These are phyloP conservation scores for Parathielavia hyrcaniae DNA, from an alignment of 495 filamentous ascomycete species.

Conservation along the genomic window DNA sequence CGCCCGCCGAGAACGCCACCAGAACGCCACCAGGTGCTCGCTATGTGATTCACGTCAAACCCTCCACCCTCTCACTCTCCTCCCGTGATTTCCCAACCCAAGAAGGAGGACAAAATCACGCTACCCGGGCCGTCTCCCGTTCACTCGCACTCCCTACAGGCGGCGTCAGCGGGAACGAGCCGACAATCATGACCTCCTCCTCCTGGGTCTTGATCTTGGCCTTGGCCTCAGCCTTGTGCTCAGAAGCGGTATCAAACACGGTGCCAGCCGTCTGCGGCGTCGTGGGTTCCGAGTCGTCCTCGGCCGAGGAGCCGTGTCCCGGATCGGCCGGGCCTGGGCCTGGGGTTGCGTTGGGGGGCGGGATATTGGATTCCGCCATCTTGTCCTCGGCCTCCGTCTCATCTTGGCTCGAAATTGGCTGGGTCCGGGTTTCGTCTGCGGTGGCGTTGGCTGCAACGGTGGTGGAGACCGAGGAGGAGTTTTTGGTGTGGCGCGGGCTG, in stretches of 20 bases:
- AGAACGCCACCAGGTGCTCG: no score
- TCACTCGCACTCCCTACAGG: no score
- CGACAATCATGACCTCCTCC: not conserved
- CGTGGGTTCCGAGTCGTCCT: slow-evolving; percentile 30
- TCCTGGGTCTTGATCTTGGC: not conserved
- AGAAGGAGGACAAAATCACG: no score
- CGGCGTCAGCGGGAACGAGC: no score
- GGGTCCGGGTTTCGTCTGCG: not conserved
- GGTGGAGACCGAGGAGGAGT: slow-evolving; percentile 32
- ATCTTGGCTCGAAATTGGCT: not conserved
- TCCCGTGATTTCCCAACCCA: no score
- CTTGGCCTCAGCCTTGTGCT: not conserved
- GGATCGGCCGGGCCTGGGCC: slow-evolving; percentile 21
- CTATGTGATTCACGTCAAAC: no score
- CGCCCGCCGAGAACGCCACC: no score
- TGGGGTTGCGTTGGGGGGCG: not conserved
- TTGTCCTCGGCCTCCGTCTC: not conserved
- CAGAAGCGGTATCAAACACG: slow-evolving; percentile 11
- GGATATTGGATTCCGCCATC: not conserved
- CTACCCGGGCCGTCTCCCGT: no score
- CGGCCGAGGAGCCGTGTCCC: slow-evolving; percentile 27
- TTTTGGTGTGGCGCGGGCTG: slow-evolving; percentile 26
- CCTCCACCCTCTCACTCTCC: no score
- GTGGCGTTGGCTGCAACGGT: slow-evolving; percentile 17
- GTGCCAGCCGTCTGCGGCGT: slow-evolving; percentile 27